A percentile compares a stretch with the other conserved stretches of the same genome.
These are phyloP conservation scores for Rubia tinctorum DNA, from an alignment of 305 asterid species.

Conservation along the genomic window DNA sequence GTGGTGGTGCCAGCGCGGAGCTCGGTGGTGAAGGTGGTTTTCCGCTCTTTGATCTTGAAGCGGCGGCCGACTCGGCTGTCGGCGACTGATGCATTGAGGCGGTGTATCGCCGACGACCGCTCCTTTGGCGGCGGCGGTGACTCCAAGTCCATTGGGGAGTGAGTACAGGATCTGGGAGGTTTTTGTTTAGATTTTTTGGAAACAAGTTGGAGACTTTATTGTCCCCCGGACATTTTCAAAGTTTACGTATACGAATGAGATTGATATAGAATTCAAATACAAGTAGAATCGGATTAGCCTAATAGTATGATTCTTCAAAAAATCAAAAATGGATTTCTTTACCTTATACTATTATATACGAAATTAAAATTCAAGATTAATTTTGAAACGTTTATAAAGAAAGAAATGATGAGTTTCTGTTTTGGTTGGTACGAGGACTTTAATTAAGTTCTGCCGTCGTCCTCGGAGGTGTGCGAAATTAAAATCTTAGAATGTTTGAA, in stretches of 20 bases:
- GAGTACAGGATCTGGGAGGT: constrained; percentile 5
- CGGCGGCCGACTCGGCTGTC: constrained; percentile 51
- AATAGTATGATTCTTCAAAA: too few relatives aligned
- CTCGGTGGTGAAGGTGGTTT: constrained; percentile 89
- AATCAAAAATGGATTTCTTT: too few relatives aligned
- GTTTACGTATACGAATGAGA: too few relatives aligned
- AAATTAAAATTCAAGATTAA: too few relatives aligned
- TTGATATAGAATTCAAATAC: too few relatives aligned
- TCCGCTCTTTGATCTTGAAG: constrained; percentile 74
- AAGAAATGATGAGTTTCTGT: too few relatives aligned
- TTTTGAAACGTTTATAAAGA: too few relatives aligned
- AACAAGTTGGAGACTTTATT: background rate
- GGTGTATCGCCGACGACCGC: constrained; percentile 25
- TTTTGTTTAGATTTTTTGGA: background rate
- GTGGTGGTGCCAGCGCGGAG: constrained; percentile 99
- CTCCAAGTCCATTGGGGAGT: constrained; percentile 52
- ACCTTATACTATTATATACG: too few relatives aligned
- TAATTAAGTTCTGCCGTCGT: fast-evolving
- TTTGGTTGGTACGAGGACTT: too few relatives aligned
- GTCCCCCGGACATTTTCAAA: background rate
- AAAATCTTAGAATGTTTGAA: too few relatives aligned
- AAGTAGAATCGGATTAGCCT: too few relatives aligned
- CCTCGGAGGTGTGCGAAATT: too few relatives aligned
- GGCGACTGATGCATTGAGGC: constrained; percentile 62
- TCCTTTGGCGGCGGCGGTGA: constrained; percentile 26